Conservation (phyloP, 164 flowering plant species). For the Brasenia schreberi region DNA sequence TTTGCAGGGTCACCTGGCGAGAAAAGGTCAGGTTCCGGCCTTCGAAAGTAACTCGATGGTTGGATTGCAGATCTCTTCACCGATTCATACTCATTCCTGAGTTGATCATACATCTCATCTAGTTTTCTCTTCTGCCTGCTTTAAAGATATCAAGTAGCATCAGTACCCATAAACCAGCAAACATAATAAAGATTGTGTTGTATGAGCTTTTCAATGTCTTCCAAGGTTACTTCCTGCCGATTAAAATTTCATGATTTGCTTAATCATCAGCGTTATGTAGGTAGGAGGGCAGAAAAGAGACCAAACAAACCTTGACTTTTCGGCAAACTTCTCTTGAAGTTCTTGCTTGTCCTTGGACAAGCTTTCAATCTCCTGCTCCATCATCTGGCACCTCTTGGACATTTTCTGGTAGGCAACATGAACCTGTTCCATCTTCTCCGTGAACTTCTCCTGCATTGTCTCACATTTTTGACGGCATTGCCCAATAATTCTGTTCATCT, state of each 20-base stretch:
- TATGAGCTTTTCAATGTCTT: too few relatives aligned
- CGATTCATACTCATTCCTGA: slow-evolving; percentile 80
- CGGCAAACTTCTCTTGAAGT: slow-evolving; percentile 91
- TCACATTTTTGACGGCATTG: slow-evolving; percentile 97
- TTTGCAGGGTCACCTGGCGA: slow-evolving; percentile 43
- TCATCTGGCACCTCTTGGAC: slow-evolving; percentile 83
- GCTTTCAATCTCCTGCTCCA: slow-evolving; percentile 83
- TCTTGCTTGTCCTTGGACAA: slow-evolving; percentile 86
- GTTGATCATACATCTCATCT: slow-evolving; percentile 96
- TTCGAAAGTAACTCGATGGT: slow-evolving; percentile 66
- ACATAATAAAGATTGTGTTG: too few relatives aligned
- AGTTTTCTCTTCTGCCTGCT: slow-evolving; percentile 93
- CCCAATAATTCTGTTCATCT: slow-evolving; percentile 72
- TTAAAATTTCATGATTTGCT: too few relatives aligned
- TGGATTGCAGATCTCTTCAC: slow-evolving; percentile 83
- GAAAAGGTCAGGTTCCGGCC: slow-evolving; percentile 68
- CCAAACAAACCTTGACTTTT: slow-evolving; percentile 64
- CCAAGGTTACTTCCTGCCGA: too few relatives aligned
- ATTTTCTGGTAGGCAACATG: slow-evolving; percentile 90
- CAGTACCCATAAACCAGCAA: neutral
- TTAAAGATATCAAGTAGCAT: neutral
- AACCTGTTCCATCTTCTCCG: slow-evolving; percentile 84
- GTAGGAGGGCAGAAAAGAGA: neutral
- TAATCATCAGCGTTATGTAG: neutral
- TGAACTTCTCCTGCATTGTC: slow-evolving; percentile 79